Base-by-base conservation (phyloP, 140 eudicot genomes). In the Erigeron philadelphicus region DNA sequence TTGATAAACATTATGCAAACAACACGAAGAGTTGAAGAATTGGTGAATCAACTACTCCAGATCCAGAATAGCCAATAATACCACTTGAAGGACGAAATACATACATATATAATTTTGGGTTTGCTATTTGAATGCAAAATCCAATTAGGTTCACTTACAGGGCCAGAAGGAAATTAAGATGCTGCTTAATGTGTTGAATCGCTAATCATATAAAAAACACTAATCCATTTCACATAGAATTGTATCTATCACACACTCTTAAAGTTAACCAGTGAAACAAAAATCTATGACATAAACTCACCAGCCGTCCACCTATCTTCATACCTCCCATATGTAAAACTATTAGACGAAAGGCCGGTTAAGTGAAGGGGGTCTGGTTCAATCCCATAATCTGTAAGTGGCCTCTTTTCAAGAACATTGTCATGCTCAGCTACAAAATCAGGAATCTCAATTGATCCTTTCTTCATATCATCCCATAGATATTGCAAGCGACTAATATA, bases 401-500 rank as follows among this genome's bases (percentile, higher is more conserved):
- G 99, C 75, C 96, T 74, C 59, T 89, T 84, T 79, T 93, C 96
- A 17, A 93, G 80, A 66, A 93, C 74, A 21, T 86, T 80, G 70
- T 93, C 97, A 5, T 93, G 99, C n/a, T 82, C 71, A 64, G 54
- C 67, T 77, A 93, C 99, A 61, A 93, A 89, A 41, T 89, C 94
- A 0, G 99, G 99, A 64, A 89, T 89, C 83, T 93, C 97, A 44
- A 87, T 58, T 45, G 89, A 83, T 72, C 94, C 94, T 78, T 89
- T 89, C 81, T 83, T 93, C 72, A 93, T 82, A 62, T 84, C 90
- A 18, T 93, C 86, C 99, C 97, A 89, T 16, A 89, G 85, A 80
- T 93, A 93, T 64, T 93, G 97, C 81, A 93, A 75, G 59, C 99
- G 83, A 76, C 97, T 89, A 8, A 87, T 82, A 62, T 93, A 93